These are phyloP conservation scores for Diphasiastrum complanatum DNA, from an alignment of 83 land plant species.

Conservation along the genomic window DNA sequence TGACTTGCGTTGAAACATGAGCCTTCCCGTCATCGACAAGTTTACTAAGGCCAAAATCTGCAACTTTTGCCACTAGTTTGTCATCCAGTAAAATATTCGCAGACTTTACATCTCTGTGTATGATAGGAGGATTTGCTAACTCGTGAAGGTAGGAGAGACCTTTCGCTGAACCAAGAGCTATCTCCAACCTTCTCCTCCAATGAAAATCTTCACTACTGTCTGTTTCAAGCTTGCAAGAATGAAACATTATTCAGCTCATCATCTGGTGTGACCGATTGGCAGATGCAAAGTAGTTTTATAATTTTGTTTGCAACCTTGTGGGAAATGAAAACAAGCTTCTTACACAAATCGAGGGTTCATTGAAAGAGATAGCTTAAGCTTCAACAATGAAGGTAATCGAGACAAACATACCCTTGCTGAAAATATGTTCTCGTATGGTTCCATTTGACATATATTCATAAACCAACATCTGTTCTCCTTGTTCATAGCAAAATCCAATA, in stretches of 20 bases:
- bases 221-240: no score
- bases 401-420: conserved; percentile 7
- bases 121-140: conserved; percentile 73
- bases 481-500: conserved; percentile 27
- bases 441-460: conserved; percentile 29
- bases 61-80: conserved; percentile 64
- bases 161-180: conserved; percentile 69
- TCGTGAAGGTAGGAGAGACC: conserved; percentile 80
- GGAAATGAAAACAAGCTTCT: no score
- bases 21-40: conserved; percentile 40
- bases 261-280: no score
- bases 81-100: conserved; percentile 70
- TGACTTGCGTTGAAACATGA: conserved; percentile 72
- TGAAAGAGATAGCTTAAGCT: no score
- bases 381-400: neutral
- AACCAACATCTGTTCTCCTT: conserved; percentile 26
- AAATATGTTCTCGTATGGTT: conserved; percentile 16
- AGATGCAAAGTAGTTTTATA: no score
- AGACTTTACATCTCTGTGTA: conserved; percentile 80
- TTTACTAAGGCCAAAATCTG: conserved; percentile 82
- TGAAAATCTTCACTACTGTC: no score
- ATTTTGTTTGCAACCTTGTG: no score
- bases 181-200: conserved; percentile 60
- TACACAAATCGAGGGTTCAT: no score
- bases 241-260: no score